Evolutionary conservation across 2,329 filamentous ascomycete genomes (phyloP).

Genomic region (Nothomitra cinnamomea): DNA sequence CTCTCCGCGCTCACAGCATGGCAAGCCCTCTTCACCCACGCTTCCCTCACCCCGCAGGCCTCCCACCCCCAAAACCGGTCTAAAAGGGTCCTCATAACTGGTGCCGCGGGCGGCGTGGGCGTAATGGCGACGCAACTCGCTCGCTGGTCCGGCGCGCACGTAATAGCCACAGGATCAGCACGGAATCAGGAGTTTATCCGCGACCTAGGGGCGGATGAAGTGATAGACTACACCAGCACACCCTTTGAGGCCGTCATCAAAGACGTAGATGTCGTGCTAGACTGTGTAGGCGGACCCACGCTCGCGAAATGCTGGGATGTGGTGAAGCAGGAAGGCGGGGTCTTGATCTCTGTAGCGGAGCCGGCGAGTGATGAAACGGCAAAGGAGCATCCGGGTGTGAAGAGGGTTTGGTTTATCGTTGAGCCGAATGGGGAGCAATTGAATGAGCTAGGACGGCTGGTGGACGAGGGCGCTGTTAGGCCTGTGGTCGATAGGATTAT

Average conservation of each 20-base stretch:
- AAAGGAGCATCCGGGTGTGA: not conserved
- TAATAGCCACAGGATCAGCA: not conserved
- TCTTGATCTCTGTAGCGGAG: not conserved
- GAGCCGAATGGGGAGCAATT: not conserved
- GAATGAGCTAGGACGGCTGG: not conserved
- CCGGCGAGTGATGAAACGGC: not conserved
- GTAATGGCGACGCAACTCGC: not conserved
- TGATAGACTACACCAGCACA: not conserved
- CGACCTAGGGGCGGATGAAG: not conserved
- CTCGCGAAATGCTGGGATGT: not conserved
- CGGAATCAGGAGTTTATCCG: not conserved
- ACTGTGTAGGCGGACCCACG: not conserved
- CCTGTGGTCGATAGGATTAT: not conserved
- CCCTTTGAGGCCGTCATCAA: not conserved
- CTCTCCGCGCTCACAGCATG: conserved; percentile 26
- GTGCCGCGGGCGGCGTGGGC: not conserved
- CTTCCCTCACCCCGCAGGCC: too few relatives aligned
- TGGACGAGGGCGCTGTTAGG: not conserved
- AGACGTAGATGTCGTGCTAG: not conserved
- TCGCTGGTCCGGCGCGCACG: not conserved
- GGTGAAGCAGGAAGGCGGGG: not conserved
- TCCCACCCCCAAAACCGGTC: not conserved
- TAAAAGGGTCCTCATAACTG: not conserved
- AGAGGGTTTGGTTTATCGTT: conserved; percentile 1
- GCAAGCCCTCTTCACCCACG: conserved; percentile 21